Evolutionary conservation across 2,329 filamentous ascomycete species (phyloP).

Genomic region (Drechslerella stenobrocha): DNA sequence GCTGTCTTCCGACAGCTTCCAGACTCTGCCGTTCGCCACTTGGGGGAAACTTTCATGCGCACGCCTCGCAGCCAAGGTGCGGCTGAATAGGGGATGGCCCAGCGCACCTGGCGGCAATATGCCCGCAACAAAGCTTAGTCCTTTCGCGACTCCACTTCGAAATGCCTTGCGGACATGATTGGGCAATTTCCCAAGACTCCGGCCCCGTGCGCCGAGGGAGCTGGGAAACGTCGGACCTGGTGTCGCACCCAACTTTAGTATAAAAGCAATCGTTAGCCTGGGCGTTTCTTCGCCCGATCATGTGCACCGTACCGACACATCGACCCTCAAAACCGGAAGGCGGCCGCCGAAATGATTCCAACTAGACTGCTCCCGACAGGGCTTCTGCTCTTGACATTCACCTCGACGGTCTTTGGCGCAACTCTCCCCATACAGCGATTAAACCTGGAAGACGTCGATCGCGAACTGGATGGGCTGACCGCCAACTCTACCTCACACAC

Average conservation of each 20-base stretch:
- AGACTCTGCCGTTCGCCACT: neutral
- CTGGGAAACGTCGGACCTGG: neutral
- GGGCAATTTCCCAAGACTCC: neutral
- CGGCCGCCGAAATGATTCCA: slow-evolving; percentile 2
- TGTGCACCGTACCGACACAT: no score
- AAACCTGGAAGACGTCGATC: neutral
- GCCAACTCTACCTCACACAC: slow-evolving; percentile 13
- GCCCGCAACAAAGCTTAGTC: no score
- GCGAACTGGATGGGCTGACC: neutral
- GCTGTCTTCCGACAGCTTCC: neutral
- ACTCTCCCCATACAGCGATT: slow-evolving; percentile 1
- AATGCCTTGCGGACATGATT: slow-evolving; percentile 1
- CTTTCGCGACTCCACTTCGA: neutral
- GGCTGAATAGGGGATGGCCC: neutral
- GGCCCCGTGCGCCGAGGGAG: neutral
- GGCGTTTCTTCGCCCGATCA: no score
- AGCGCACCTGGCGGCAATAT: slow-evolving; percentile 8
- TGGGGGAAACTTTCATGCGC: neutral
- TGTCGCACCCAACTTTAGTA: neutral
- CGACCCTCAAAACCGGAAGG: no score
- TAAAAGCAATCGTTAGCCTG: neutral
- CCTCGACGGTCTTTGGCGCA: neutral
- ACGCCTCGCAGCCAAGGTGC: neutral
- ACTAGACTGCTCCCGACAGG: neutral
- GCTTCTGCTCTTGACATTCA: neutral